A percentile compares a stretch with the other conserved stretches of the same genome.
Evolutionary conservation across 2,329 filamentous ascomycete genomes (phyloP).

Genomic region (Didymella segeticola): DNA sequence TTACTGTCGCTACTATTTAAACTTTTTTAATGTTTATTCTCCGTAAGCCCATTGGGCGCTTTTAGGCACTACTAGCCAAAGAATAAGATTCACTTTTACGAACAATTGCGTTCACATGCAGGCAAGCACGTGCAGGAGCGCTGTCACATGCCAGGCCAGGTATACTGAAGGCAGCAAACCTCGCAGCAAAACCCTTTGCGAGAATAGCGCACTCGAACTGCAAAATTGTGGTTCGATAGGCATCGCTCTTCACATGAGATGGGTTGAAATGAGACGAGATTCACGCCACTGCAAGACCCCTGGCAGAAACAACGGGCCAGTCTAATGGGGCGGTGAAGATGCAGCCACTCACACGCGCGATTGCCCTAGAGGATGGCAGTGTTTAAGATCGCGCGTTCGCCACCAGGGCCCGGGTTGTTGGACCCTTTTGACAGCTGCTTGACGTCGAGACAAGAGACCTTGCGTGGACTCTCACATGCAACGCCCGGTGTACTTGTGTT

Average conservation of each 20-base stretch:
- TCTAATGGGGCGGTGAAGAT: slow-evolving; percentile 18
- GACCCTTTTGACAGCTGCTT: slow-evolving; percentile 1
- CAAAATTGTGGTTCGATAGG: slow-evolving; percentile 27
- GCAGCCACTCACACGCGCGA: slow-evolving; percentile 31
- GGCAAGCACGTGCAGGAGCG: not conserved
- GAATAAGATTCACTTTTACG: not conserved
- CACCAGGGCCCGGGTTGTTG: slow-evolving; percentile 18
- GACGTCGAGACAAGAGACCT: not conserved
- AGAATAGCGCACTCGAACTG: not conserved
- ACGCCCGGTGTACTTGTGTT: not conserved
- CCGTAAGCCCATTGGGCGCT: slow-evolving; percentile 1
- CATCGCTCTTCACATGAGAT: slow-evolving; percentile 24
- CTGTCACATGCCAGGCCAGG: not conserved
- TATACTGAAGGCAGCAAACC: not conserved
- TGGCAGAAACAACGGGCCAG: no score
- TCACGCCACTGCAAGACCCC: slow-evolving; percentile 40
- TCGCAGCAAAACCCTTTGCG: not conserved
- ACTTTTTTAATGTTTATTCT: slow-evolving; percentile 2
- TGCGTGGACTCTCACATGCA: not conserved
- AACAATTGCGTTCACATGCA: not conserved
- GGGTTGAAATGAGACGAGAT: slow-evolving; percentile 36
- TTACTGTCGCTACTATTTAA: slow-evolving; percentile 9
- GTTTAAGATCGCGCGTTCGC: slow-evolving; percentile 37
- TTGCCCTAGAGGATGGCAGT: slow-evolving; percentile 16
- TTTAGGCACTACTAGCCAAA: not conserved